These are phyloP conservation scores for Lasiodiplodia hormozganensis DNA, from an alignment of 2,329 filamentous ascomycete species.

Conservation along the genomic window DNA sequence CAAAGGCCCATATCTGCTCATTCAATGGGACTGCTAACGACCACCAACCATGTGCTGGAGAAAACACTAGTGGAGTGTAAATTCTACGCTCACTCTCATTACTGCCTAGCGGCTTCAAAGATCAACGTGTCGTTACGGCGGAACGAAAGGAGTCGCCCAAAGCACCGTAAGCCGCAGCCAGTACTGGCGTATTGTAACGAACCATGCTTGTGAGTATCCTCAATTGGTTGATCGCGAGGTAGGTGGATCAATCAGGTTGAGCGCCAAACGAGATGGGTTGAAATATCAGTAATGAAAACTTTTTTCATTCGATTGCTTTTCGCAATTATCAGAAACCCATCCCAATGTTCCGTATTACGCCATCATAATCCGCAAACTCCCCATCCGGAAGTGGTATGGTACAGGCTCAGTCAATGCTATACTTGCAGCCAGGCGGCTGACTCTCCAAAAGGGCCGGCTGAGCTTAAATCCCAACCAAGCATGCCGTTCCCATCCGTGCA, in stretches of 20 bases:
- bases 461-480: constrained; percentile 7
- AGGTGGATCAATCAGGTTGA: neutral
- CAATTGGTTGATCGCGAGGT: neutral
- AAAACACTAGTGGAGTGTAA: neutral
- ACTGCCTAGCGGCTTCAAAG: neutral
- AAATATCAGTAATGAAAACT: constrained; percentile 3
- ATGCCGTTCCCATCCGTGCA: constrained; percentile 11
- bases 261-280: neutral
- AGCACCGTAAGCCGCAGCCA: neutral
- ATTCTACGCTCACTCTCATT: neutral
- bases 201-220: neutral
- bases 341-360: constrained; percentile 29
- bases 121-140: neutral
- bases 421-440: constrained; percentile 10
- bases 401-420: constrained; percentile 28
- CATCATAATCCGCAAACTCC: constrained; percentile 30
- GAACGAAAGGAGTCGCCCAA: neutral
- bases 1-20: neutral
- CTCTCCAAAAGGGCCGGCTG: constrained; percentile 10
- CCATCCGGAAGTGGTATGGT: constrained; percentile 29
- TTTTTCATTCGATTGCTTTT: constrained; percentile 27
- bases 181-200: neutral
- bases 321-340: constrained; percentile 28
- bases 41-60: neutral
- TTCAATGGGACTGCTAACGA: neutral